Base-by-base conservation (phyloP, 2,329 filamentous ascomycete species). In the Triangularia verruculosa region DNA sequence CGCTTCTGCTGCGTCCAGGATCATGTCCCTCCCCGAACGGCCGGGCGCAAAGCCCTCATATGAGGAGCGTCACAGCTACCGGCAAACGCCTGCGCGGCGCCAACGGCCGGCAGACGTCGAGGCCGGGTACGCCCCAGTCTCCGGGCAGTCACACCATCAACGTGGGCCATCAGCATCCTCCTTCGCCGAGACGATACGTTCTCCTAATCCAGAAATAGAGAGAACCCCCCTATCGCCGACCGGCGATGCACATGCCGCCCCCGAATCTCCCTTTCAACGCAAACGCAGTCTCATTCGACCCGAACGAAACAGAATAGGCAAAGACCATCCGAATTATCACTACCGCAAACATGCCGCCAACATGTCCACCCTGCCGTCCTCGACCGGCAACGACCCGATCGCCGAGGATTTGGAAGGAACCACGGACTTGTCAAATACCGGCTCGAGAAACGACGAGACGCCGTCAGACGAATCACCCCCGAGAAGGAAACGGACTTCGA, bases 281-380 rank as follows among this genome's bases (percentile, higher is more conserved):
- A 98, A 98, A 78, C 88, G 90, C 74, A 97, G 92, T 76, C 81
- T 99, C 67, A 89, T 99, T 73, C 85, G 91, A 66, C 95, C 95
- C 0, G 95, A 99, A 78, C 87, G 95, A 69, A 90, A 90, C 72
- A 87, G 90, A 70, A 92, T 96, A 70, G 90, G 93, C 70, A 88
- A 84, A 68, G 90, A 93, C 70, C 93, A 98, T 74, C 93, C 93
- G 13, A 96, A 98, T 76, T 99, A 97, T 74, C 86, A 97, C 78
- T 99, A 99, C 77, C 88, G 92, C 70, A 91, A 96, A 75, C 93
- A 97, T 85, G 93, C 96, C 9, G 91, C 93, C 71, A 91, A 94
- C 68, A 97, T 99, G 93, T 84, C 89, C 61, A 90, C 93, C 4
- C 82, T 92, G 68, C 95, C 96, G 0, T 98, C 95, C 0, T 90